A percentile compares a stretch with the other conserved stretches of the same genome.
Evolutionary conservation across 441 rosid species (phyloP).

Genomic region (Pelargonium australe): DNA sequence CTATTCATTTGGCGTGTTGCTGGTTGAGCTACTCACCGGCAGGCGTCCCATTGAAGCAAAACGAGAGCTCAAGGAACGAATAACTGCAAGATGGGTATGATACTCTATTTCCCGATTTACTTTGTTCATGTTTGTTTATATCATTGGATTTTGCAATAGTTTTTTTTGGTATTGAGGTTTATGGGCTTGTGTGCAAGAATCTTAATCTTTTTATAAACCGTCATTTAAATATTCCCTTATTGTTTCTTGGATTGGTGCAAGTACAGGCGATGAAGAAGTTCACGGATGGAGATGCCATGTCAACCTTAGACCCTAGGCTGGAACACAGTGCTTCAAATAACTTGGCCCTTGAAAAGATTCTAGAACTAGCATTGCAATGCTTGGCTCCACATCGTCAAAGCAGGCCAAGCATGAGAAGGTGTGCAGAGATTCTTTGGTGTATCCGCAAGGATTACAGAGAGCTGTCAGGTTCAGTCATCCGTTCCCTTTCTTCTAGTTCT

Average conservation of each 20-base stretch:
- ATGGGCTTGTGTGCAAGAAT: too few relatives aligned
- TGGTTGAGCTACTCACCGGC: slow-evolving; percentile 69
- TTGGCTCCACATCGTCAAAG: slow-evolving; percentile 59
- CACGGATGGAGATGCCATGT: slow-evolving; percentile 48
- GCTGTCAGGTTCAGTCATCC: slow-evolving; percentile 27
- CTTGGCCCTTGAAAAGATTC: slow-evolving; percentile 55
- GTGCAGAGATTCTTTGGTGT: slow-evolving; percentile 84
- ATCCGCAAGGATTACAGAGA: slow-evolving; percentile 80
- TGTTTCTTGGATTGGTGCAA: slow-evolving; percentile 14
- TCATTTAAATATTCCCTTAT: background rate
- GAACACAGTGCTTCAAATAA: slow-evolving; percentile 38
- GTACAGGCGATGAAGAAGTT: slow-evolving; percentile 76
- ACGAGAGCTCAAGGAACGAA: slow-evolving; percentile 28
- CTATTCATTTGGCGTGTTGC: slow-evolving; percentile 81
- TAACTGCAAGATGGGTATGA: too few relatives aligned
- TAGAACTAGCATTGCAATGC: slow-evolving; percentile 70
- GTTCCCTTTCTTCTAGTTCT: slow-evolving; percentile 32
- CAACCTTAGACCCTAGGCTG: slow-evolving; percentile 65
- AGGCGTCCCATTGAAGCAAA: slow-evolving; percentile 86
- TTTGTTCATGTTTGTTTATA: too few relatives aligned
- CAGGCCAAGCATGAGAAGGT: slow-evolving; percentile 74
- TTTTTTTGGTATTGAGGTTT: too few relatives aligned
- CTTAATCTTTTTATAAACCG: too few relatives aligned
- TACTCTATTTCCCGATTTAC: too few relatives aligned
- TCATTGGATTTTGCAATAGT: too few relatives aligned